These are phyloP conservation scores for Venturia oleaginea DNA, from an alignment of 2,329 filamentous ascomycete genomes.

Conservation along the genomic window DNA sequence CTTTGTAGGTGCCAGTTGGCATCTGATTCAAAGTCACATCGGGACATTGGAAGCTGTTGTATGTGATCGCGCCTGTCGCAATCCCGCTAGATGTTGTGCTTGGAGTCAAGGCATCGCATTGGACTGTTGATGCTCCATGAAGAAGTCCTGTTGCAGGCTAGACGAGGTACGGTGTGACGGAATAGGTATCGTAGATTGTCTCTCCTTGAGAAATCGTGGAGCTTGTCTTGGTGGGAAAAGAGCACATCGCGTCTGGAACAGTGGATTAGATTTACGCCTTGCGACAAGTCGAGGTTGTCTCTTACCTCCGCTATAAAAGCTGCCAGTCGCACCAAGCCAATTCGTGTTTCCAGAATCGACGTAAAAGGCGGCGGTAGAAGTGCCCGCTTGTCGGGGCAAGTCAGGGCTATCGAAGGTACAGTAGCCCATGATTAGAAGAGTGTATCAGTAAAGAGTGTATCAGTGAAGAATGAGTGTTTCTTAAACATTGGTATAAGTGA, in stretches of 20 bases:
- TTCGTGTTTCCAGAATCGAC: not conserved
- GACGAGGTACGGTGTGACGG: not conserved
- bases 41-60: not conserved
- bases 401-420: not conserved
- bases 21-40: not conserved
- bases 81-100: not conserved
- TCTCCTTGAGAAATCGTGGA: not conserved
- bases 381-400: not conserved
- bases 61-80: not conserved
- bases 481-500: not conserved
- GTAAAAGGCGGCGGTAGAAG: not conserved
- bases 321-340: not conserved
- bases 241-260: not conserved
- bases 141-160: not conserved
- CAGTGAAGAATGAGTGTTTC: not conserved
- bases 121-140: not conserved
- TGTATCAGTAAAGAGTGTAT: not conserved
- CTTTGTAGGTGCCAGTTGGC: not conserved
- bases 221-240: not conserved
- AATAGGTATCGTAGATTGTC: not conserved
- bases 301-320: constrained; percentile 1
- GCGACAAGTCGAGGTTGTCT: not conserved
- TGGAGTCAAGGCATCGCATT: not conserved
- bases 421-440: not conserved
- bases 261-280: not conserved